phyloP scores from a whole-genome alignment of 1,139 yeast species.

The Magnusiomyces fungicola region DNA sequence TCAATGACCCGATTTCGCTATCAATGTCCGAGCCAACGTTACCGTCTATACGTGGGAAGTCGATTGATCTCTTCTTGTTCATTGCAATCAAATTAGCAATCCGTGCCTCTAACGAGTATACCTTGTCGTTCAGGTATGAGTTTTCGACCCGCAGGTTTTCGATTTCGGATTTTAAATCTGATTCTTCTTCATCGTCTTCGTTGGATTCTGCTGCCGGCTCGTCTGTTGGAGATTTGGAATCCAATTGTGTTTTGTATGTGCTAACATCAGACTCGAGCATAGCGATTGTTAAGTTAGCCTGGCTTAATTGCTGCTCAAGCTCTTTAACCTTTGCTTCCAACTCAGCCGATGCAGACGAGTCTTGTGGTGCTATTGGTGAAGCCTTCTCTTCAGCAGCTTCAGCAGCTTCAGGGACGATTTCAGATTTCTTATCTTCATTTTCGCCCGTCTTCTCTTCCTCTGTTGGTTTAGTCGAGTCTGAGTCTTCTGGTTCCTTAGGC shows the following conservation, averaged over 20 bases:
- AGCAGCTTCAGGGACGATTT: no score
- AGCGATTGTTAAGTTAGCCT: conserved; percentile 6
- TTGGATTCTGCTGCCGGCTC: no score
- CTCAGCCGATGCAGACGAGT: conserved; percentile 6
- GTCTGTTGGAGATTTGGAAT: not conserved
- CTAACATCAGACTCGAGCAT: conserved; percentile 8
- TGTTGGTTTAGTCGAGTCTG: not conserved
- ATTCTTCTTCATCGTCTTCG: conserved; percentile 8
- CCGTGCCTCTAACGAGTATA: conserved; percentile 36
- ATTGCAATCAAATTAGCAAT: conserved; percentile 28
- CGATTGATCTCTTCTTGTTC: conserved; percentile 9
- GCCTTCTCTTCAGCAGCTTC: not conserved
- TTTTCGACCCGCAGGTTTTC: conserved; percentile 24
- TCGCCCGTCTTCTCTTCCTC: not conserved
- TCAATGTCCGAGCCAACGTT: conserved; percentile 6
- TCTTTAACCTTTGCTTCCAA: conserved; percentile 12
- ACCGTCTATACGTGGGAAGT: conserved; percentile 7
- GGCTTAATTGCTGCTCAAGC: conserved; percentile 4
- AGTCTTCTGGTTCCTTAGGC: not conserved
- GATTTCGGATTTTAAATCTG: conserved; percentile 14
- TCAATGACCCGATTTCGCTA: conserved; percentile 19
- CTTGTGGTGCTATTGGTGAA: not conserved
- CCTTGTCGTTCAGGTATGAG: conserved; percentile 26
- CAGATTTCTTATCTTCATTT: conserved; percentile 7
- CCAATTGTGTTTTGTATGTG: conserved; percentile 5